Conservation (phyloP, 768 basidiomycete species). For the Amanita inopinata region DNA sequence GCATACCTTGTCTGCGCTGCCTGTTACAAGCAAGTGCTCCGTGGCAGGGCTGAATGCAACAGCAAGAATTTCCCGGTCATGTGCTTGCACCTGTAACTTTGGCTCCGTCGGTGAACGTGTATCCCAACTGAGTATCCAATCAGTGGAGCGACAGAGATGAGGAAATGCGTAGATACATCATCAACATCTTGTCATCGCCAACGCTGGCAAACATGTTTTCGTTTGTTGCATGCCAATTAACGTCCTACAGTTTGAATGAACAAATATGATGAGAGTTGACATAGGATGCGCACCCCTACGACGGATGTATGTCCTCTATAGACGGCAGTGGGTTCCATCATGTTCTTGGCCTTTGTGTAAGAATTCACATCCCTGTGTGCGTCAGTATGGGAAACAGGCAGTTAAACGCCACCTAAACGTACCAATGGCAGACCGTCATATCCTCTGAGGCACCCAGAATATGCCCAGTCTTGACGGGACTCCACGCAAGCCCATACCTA, state of each 20-base stretch:
- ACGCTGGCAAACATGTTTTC: conserved; percentile 89
- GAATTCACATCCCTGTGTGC: conserved; percentile 80
- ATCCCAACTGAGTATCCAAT: conserved; percentile 67
- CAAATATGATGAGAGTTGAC: not conserved
- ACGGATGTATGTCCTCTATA: conserved; percentile 88
- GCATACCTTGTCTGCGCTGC: conserved; percentile 84
- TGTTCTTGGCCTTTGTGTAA: conserved; percentile 68
- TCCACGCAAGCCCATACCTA: conserved; percentile 94
- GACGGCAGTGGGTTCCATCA: conserved; percentile 75
- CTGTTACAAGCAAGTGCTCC: conserved; percentile 77
- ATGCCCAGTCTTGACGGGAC: conserved; percentile 70
- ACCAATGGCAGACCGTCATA: conserved; percentile 94
- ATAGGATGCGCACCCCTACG: conserved; percentile 67
- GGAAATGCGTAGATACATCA: conserved; percentile 68
- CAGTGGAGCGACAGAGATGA: not conserved
- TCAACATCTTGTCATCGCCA: conserved; percentile 89
- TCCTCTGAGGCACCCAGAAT: conserved; percentile 92
- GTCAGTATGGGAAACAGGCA: conserved; percentile 5
- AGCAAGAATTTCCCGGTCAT: conserved; percentile 84
- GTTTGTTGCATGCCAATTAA: conserved; percentile 85
- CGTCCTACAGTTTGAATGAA: conserved; percentile 50
- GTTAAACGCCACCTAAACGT: conserved; percentile 14
- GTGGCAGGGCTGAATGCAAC: conserved; percentile 83
- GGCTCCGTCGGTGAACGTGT: conserved; percentile 68
- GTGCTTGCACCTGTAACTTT: conserved; percentile 67